Conservation (phyloP, 1,139 yeast species). For the Hansenula lynferdii region DNA sequence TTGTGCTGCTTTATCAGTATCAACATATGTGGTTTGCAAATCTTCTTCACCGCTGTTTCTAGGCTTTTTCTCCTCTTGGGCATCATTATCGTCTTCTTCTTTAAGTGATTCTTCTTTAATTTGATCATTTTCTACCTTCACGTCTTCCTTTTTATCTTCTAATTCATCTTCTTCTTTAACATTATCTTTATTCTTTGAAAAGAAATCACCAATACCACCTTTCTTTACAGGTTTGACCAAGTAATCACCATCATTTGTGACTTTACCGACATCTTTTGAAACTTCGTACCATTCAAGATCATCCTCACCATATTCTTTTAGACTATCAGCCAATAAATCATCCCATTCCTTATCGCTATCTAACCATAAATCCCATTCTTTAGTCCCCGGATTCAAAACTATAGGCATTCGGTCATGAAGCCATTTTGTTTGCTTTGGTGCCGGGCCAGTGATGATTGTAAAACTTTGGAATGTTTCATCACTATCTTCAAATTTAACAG, state of each 20-base stretch:
- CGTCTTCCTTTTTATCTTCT: too few relatives aligned
- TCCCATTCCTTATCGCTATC: constrained; percentile 35
- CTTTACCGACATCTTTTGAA: constrained; percentile 59
- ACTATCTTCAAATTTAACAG: constrained; percentile 26
- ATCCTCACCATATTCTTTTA: constrained; percentile 37
- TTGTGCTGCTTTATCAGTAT: not conserved
- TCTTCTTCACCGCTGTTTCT: not conserved
- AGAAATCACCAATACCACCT: constrained; percentile 17
- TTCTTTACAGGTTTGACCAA: constrained; percentile 37
- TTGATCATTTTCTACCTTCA: constrained; percentile 3
- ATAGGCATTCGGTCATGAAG: constrained; percentile 78
- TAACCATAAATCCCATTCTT: constrained; percentile 61
- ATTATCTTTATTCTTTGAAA: constrained; percentile 7
- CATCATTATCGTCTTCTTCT: constrained; percentile 3
- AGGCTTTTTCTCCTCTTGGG: not conserved
- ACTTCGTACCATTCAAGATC: constrained; percentile 53
- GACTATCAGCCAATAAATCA: constrained; percentile 31
- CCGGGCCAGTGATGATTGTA: constrained; percentile 72
- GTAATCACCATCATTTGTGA: constrained; percentile 41
- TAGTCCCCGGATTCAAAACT: constrained; percentile 51
- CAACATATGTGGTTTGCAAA: not conserved
- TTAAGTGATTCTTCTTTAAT: constrained; percentile 1
- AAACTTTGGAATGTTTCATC: constrained; percentile 42
- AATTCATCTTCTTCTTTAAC: constrained; percentile 4
- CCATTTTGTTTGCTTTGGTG: constrained; percentile 57